Percentiles rank a stretch among this genome's conserved stretches.
Evolutionary conservation across 176 grass and related monocot genomes (phyloP).

Genomic region (Triticum monococcum): DNA sequence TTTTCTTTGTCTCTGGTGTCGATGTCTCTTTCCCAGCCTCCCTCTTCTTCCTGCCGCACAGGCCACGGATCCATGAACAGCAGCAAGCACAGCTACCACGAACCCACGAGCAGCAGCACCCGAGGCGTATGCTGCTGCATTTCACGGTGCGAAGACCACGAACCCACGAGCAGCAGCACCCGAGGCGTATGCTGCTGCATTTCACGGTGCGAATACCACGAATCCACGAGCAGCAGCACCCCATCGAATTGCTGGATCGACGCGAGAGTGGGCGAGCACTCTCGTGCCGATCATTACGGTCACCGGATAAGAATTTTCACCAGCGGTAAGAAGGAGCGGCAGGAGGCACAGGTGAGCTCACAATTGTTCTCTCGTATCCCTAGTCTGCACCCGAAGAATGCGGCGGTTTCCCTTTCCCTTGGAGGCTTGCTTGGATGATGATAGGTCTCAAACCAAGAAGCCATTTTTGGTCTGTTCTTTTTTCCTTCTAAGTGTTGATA

Average conservation of each 20-base stretch:
- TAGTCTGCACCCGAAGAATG: not conserved
- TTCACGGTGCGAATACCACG: not conserved
- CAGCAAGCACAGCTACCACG: conserved; percentile 19
- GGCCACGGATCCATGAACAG: conserved; percentile 39
- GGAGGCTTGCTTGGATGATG: conserved; percentile 18
- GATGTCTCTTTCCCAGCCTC: conserved; percentile 23
- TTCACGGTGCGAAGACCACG: not conserved
- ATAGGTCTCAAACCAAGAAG: conserved; percentile 12
- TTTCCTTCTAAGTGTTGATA: conserved; percentile 18
- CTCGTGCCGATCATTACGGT: conserved; percentile 41
- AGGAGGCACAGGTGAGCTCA: not conserved
- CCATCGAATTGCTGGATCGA: conserved; percentile 46
- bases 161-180: conserved; percentile 46
- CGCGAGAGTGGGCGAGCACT: conserved; percentile 55
- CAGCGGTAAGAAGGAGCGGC: not conserved
- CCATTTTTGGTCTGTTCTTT: conserved; percentile 36
- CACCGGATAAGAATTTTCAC: not conserved
- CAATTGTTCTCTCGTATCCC: not conserved
- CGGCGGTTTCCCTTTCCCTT: not conserved
- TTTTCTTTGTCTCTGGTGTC: conserved; percentile 24
- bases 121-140: conserved; percentile 16
- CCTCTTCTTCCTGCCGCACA: conserved; percentile 22
- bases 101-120: conserved; percentile 46
- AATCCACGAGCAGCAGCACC: conserved; percentile 44
- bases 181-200: conserved; percentile 18